Evolutionary conservation across 2,329 filamentous ascomycete genomes (phyloP), one percentile per base, ranked within the genome.

Genomic region (Metarhizium humberi): DNA sequence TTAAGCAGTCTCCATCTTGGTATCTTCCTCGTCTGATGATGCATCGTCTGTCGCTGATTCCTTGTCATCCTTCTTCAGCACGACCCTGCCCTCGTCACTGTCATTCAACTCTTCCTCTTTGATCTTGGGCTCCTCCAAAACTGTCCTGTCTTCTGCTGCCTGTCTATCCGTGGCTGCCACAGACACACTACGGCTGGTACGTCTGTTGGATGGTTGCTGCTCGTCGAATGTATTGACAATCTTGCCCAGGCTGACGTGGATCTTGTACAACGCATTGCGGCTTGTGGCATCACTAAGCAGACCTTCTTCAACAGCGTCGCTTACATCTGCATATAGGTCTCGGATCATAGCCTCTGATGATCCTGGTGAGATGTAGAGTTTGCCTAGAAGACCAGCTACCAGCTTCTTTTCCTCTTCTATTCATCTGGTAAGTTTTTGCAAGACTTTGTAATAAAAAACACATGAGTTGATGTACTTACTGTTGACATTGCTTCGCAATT

Each of bases 391-490:
- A 0, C 85, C 80, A 32, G 89, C 84, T 10, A 94, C 74, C 1
- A 86, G 79, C 68, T 95, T 96, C 73, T 88, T 90, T 70, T 96
- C 92, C 60, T 96, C 91, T 67, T 88, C 87, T 86, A 65, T 67
- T 52, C 58, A 38, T 6, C 2, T 20, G 57, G 66, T 73, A 68
- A 74, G 65, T 52, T 34, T n/a, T 52, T 13, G 14, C 11, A 7
- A 48, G 30, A 25, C 6, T 51, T 11, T 6, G 11, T 2, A 5
- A n/a, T 3, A 20, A 6, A 6, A 34, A 34, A 18, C 13, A 30
- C 10, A 4, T 10, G 11, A 48, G 3, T 30, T 14, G 10, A 16
- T 16, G 14, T 2, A 75, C 85, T 74, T 81, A 88, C 86, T 88
- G 60, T 76, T 83, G 56, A 84, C 78, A 56, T 79, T 83, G 38